These are phyloP conservation scores for Wickerhamiella lipophila DNA, from an alignment of 805 yeast genomes.

Conservation along the genomic window DNA sequence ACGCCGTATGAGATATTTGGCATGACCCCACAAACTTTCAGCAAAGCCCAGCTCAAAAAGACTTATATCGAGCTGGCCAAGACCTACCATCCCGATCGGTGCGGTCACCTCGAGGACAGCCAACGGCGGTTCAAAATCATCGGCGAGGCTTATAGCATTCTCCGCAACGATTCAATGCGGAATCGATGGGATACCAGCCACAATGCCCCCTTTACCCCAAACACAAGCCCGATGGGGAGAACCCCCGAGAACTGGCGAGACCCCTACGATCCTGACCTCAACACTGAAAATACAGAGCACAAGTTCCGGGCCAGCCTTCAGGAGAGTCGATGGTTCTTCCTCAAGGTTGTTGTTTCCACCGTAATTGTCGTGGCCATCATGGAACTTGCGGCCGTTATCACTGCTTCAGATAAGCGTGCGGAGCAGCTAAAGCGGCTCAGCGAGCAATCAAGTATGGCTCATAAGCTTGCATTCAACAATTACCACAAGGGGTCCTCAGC, in stretches of 20 bases:
- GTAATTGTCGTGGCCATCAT: conserved; percentile 31
- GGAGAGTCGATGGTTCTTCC: conserved; percentile 32
- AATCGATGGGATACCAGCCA: conserved; percentile 24
- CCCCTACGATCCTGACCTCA: conserved; percentile 6
- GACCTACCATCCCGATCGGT: conserved; percentile 66
- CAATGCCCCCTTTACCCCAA: background rate
- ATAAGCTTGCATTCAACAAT: conserved; percentile 37
- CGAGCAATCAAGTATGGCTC: conserved; percentile 4
- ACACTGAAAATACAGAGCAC: conserved; percentile 23
- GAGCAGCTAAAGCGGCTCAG: conserved; percentile 30
- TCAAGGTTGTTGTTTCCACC: conserved; percentile 33
- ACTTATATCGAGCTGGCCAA: conserved; percentile 53
- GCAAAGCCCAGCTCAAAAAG: conserved; percentile 32
- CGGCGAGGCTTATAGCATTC: conserved; percentile 46
- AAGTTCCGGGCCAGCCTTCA: conserved; percentile 32
- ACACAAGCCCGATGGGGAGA: background rate
- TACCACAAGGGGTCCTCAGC: conserved; percentile 41
- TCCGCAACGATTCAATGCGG: conserved; percentile 36
- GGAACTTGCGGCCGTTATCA: conserved; percentile 29
- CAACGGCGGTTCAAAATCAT: conserved; percentile 39
- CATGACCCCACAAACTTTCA: conserved; percentile 29
- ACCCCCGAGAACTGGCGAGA: background rate
- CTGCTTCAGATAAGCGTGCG: conserved; percentile 18
- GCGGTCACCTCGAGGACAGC: conserved; percentile 5
- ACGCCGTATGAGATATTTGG: conserved; percentile 62